Evolutionary conservation across 768 basidiomycete species (phyloP).

Genomic region (Clathrus columnatus): DNA sequence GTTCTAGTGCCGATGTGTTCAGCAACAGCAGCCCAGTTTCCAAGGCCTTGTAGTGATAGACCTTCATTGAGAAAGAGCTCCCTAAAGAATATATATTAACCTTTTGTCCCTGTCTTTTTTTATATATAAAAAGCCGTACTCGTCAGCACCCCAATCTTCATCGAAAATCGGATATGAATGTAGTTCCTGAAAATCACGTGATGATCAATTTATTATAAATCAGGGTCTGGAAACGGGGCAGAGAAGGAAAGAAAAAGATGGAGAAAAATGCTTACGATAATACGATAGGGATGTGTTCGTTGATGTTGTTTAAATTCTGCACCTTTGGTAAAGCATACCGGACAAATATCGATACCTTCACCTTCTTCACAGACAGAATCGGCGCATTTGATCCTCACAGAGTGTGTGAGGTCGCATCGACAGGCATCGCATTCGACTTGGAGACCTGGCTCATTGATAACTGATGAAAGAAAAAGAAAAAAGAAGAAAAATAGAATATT

Average conservation of each 20-base stretch:
- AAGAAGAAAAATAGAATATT: background rate
- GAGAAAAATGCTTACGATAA: constrained; percentile 53
- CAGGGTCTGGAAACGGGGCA: constrained; percentile 2
- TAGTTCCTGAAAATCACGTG: constrained; percentile 55
- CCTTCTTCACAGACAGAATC: constrained; percentile 64
- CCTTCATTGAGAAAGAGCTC: constrained; percentile 88
- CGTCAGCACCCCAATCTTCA: constrained; percentile 96
- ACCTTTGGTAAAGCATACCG: constrained; percentile 84
- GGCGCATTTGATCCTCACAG: constrained; percentile 95
- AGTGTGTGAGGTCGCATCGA: constrained; percentile 83
- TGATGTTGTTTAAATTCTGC: constrained; percentile 84
- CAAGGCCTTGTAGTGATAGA: constrained; percentile 76
- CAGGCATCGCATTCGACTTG: constrained; percentile 83
- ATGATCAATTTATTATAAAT: background rate
- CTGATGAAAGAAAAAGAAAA: constrained; percentile 1
- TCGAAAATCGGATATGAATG: constrained; percentile 95
- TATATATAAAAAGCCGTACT: constrained; percentile 42
- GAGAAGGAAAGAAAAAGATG: constrained; percentile 7
- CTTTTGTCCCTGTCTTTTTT: background rate
- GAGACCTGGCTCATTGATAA: constrained; percentile 66
- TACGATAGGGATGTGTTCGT: constrained; percentile 80
- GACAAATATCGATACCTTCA: constrained; percentile 89
- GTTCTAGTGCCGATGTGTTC: constrained; percentile 92
- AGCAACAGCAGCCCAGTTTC: constrained; percentile 95
- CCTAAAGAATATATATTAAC: constrained; percentile 32